These are phyloP conservation scores for Venturia effusa DNA, from an alignment of 2,329 filamentous ascomycete species.

Conservation along the genomic window DNA sequence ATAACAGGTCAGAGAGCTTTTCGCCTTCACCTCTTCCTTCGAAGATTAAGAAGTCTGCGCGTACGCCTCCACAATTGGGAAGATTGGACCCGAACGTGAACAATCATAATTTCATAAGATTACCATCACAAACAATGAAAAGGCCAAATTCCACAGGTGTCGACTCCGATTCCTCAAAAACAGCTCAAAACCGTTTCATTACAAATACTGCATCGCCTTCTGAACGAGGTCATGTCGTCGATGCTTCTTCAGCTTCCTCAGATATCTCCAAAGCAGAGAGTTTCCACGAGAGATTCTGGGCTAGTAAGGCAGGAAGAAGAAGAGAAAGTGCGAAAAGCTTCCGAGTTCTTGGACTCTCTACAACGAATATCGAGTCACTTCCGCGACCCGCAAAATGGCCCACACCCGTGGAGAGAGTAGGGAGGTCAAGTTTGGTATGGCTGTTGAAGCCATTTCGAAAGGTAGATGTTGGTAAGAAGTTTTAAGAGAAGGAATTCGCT, in stretches of 20 bases:
- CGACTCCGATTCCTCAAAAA: background rate
- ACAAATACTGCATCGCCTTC: too few relatives aligned
- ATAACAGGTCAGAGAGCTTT: background rate
- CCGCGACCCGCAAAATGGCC: background rate
- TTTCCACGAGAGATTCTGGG: background rate
- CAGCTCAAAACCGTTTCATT: too few relatives aligned
- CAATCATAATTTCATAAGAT: too few relatives aligned
- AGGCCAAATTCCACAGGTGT: background rate
- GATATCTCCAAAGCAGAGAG: background rate
- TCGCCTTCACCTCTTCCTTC: background rate
- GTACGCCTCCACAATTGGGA: background rate
- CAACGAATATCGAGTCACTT: background rate
- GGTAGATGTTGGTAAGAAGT: background rate
- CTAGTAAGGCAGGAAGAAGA: background rate
- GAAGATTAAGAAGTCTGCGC: background rate
- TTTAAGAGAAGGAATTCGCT: background rate
- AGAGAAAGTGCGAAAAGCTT: background rate
- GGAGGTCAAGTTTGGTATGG: too few relatives aligned
- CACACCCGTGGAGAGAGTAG: background rate
- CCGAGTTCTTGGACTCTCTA: background rate
- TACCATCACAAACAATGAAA: background rate
- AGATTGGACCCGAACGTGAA: background rate
- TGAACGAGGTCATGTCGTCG: too few relatives aligned
- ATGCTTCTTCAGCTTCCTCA: background rate
- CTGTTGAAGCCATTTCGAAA: background rate